Evolutionary conservation across 2,329 filamentous ascomycete species (phyloP), one percentile per base, ranked within the genome.

Genomic region (Thelonectria blattea): DNA sequence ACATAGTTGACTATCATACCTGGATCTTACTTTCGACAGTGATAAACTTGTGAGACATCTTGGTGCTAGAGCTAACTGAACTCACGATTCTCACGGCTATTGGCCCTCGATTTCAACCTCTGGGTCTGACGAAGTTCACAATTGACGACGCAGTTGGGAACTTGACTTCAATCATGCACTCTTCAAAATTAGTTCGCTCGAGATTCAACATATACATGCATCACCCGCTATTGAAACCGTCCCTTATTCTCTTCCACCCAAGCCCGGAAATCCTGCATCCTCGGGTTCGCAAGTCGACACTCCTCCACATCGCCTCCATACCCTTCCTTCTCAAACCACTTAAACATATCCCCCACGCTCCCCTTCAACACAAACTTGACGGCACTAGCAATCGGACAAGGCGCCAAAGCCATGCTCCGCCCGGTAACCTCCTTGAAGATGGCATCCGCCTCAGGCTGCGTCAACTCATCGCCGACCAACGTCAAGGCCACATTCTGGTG

Each of bases 391-490:
- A 67, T 48, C 0, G 56, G 54, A 1, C 59, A 66, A 22, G 60
- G 48, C 4, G 59, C 62, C 22, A 65, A 24, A 17, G 57, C 24
- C 62, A 67, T 65, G 2, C 24, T 22, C 0, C 58, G 51, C 0
- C 59, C 54, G 0, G 45, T 47, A 3, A 61, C 37, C 10, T 58
- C 18, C 9, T 37, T n/a, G 14, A 60, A 67, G 3, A 66, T 50
- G 14, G 14, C 43, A 12, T 61, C 64, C 2, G 62, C 64, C 24
- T 67, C 59, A 5, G 27, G 32, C 10, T 66, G 56, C 0, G 62
- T 66, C 39, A 67, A 8, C 57, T 67, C 62, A 14, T 67, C 64
- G 7, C 65, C 64, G 0, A 58, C 64, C 5, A 66, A 58, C 4
- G 65, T 63, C 46, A 65, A 15, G 10, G 55, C 60, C 8, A 12